These are phyloP conservation scores for Epichloe gansuensis DNA, from an alignment of 2,329 filamentous ascomycete genomes.

Conservation along the genomic window DNA sequence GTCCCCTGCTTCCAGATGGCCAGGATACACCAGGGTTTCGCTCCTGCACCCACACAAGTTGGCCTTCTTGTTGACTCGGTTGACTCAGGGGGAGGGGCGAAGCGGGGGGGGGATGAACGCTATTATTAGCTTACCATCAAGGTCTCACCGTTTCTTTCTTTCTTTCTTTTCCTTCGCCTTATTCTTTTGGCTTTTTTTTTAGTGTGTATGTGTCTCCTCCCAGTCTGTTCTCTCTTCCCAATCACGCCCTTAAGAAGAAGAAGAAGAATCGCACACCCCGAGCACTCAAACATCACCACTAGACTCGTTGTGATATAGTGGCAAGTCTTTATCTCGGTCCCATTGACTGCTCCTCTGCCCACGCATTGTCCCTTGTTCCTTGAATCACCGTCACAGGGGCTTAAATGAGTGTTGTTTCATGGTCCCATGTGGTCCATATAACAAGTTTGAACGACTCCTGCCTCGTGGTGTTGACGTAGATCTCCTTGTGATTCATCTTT, in stretches of 20 bases:
- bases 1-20: not conserved
- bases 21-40: not conserved
- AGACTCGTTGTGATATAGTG: not conserved
- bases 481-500: not conserved
- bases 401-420: not conserved
- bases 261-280: not conserved
- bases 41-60: not conserved
- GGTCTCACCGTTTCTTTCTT: not conserved
- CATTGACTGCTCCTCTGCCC: not conserved
- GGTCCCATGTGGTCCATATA: not conserved
- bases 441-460: not conserved
- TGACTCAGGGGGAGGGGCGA: not conserved
- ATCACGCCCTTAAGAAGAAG: too few species aligned
- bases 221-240: too few species aligned
- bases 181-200: too few species aligned
- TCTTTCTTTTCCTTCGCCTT: not conserved
- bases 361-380: not conserved
- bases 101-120: not conserved
- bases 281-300: not conserved
- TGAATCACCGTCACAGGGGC: not conserved
- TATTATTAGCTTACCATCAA: not conserved
- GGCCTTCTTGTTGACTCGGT: not conserved
- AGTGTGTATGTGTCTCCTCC: too few species aligned
- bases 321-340: not conserved
- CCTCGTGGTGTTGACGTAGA: not conserved